Evolutionary conservation across 108 stramenopile species (phyloP).

Genomic region (Pseudonitzschia pungens): DNA sequence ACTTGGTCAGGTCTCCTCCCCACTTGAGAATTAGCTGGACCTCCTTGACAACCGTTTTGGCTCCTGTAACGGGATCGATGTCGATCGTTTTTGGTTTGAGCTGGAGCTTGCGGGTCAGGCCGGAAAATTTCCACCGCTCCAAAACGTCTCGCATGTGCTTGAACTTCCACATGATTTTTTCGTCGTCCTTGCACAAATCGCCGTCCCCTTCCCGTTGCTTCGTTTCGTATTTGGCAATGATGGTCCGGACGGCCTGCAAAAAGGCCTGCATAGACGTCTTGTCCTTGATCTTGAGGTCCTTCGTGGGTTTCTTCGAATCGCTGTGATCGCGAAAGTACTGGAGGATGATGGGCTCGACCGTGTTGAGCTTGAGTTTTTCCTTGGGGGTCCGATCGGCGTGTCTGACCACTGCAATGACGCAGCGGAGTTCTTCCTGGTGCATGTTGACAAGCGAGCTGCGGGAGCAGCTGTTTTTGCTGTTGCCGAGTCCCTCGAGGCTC

Average conservation of each 20-base stretch:
- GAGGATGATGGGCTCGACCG: constrained; percentile 72
- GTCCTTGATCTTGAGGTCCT: constrained; percentile 94
- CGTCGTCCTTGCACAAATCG: constrained; percentile 24
- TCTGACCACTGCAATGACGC: constrained; percentile 94
- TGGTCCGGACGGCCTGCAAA: constrained; percentile 67
- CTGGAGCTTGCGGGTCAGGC: constrained; percentile 95
- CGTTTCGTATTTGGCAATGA: constrained; percentile 56
- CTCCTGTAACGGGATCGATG: constrained; percentile 48
- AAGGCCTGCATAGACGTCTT: constrained; percentile 89
- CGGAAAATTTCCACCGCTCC: constrained; percentile 91
- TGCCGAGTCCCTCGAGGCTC: neutral
- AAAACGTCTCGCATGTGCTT: constrained; percentile 87
- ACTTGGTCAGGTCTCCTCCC: constrained; percentile 96
- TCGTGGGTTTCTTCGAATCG: constrained; percentile 51
- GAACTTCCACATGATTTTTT: constrained; percentile 61
- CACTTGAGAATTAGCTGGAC: constrained; percentile 94
- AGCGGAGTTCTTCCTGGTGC: constrained; percentile 89
- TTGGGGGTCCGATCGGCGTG: constrained; percentile 99
- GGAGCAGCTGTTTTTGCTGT: neutral
- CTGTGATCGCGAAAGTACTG: constrained; percentile 75
- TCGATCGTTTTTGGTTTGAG: constrained; percentile 91
- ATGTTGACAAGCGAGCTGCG: neutral
- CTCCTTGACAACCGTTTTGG: constrained; percentile 28
- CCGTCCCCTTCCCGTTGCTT: constrained; percentile 18
- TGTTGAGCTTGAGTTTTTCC: constrained; percentile 97